Evolutionary conservation across 352 stramenopile species (phyloP).

Genomic region (Pythium folliculosum): DNA sequence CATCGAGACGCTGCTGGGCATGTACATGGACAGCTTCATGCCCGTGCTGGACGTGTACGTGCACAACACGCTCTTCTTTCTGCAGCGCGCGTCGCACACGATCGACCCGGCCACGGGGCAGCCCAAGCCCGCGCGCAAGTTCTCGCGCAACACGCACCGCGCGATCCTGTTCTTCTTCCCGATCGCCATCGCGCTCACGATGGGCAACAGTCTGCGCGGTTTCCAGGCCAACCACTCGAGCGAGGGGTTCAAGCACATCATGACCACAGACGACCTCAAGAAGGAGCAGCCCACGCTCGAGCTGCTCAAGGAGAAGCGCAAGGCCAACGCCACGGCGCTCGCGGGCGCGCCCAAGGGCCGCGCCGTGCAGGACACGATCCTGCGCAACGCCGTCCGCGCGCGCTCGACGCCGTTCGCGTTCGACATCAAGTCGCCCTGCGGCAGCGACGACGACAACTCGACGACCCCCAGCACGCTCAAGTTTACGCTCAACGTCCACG

Average conservation of each 20-base stretch:
- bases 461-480: slow-evolving; percentile 5
- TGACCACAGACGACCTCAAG: slow-evolving; percentile 42
- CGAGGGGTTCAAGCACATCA: slow-evolving; percentile 47
- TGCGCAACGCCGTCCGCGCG: slow-evolving; percentile 44
- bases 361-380: slow-evolving; percentile 32
- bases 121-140: slow-evolving; percentile 12
- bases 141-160: slow-evolving; percentile 12
- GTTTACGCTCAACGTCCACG: slow-evolving; percentile 36
- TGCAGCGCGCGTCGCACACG: slow-evolving; percentile 12
- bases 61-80: slow-evolving; percentile 49
- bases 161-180: slow-evolving; percentile 42
- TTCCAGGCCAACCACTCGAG: slow-evolving; percentile 53
- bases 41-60: slow-evolving; percentile 47
- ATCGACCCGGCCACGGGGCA: not conserved
- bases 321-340: slow-evolving; percentile 11
- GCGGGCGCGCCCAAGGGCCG: not conserved
- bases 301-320: slow-evolving; percentile 24
- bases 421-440: slow-evolving; percentile 34
- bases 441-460: not conserved
- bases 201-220: slow-evolving; percentile 52
- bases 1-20: slow-evolving; percentile 42
- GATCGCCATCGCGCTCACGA: slow-evolving; percentile 40
- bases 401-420: slow-evolving; percentile 39
- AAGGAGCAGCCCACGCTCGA: slow-evolving; percentile 39
- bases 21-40: slow-evolving; percentile 40